Evolutionary conservation across 805 yeast species (phyloP), one percentile per base, ranked within the genome.

Genomic region (Myxozyma sirexii): DNA sequence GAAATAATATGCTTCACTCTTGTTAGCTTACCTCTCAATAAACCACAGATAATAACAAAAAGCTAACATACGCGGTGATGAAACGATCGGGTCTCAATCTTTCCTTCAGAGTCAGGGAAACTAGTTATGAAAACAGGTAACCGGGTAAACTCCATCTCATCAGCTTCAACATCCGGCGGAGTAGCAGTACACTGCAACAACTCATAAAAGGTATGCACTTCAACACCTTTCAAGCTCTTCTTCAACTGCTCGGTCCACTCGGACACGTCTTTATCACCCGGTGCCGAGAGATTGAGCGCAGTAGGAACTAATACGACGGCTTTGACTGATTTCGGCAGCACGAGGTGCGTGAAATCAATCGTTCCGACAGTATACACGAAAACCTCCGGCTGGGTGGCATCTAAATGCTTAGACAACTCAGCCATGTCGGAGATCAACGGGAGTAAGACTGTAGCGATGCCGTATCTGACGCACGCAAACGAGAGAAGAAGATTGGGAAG

Each of bases 1-100:
- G 72, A 62, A 5, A 75, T 75, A 17, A 76, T 60, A 39, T 68
- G 67, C 37, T 57, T 26, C 6, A 17, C 15, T 17, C 26, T 6
- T n/a, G 12, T 29, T 26, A 27, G 44, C 8, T n/a, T 15, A 29
- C 10, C 13, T 19, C n/a, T 19, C 51, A 39, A 13, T 13, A 13
- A 26, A 37, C 10, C 33, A 23, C 3, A 33, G 38, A 37, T 12
- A 15, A 13, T 29, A 29, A 7, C 15, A 35, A n/a, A 26, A 3
- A 21, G 35, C 12, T 13, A 42, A 41, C 59, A 10, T 48, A 61
- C 62, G 31, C 51, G 35, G 10, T 53, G 59, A 39, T 29, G 12
- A n/a, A 57, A 57, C n/a, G 45, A 19, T 8, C 47, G 61, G 12
- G 42, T 17, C 41, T 52, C 53, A n/a, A 60, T 29, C 6, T 27